Base-by-base conservation (phyloP, 1,284 basidiomycete species). In the Ganoderma meredithae region DNA sequence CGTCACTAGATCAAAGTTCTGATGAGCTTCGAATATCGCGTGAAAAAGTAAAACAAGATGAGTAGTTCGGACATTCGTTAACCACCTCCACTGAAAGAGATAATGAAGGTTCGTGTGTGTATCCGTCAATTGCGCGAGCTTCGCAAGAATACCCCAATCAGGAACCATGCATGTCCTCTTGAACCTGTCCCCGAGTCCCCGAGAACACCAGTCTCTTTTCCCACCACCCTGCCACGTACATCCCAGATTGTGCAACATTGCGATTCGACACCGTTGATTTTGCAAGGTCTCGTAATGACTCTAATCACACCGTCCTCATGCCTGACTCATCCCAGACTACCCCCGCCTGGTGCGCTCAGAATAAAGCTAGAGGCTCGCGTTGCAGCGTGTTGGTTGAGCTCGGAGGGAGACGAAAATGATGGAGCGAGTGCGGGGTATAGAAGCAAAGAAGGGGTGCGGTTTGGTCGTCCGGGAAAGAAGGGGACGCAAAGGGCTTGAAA, bases 1-100 rank as follows among this genome's bases (percentile, higher is more conserved):
- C 91, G 76, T 93, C 90, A 76, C 91, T 93, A 75, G n/a, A 22
- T 40, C 19, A 25, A 17, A 22, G 19, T n/a, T 39, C 19, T n/a
- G 39, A 41, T 60, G 22, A 40, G 22, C 19, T 25, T 60, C 36
- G 36, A 39, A 27, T 25, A 15, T 25, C n/a, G 58, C 19, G 19
- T 41, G 39, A 40, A 41, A 39, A 41, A 41, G 39, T 6, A 12
- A 22, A 22, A 41, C 13, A 10, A 39, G 39, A 58, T 63, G 8
- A 58, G 55, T 62, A 25, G 17, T 53, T 9, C 44, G 13, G 31
- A 22, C 22, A 49, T 49, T 49, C 22, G 44, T 49, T 4, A 13
- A 0, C 22, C 47, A 36, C 47, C 22, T 49, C 7, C 22, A 22
- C 22, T 49, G 9, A 12, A 3, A 22, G 22, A 22, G 22, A 25